phyloP scores from a whole-genome alignment of 306 rosid species.

The Quercus wislizeni region DNA sequence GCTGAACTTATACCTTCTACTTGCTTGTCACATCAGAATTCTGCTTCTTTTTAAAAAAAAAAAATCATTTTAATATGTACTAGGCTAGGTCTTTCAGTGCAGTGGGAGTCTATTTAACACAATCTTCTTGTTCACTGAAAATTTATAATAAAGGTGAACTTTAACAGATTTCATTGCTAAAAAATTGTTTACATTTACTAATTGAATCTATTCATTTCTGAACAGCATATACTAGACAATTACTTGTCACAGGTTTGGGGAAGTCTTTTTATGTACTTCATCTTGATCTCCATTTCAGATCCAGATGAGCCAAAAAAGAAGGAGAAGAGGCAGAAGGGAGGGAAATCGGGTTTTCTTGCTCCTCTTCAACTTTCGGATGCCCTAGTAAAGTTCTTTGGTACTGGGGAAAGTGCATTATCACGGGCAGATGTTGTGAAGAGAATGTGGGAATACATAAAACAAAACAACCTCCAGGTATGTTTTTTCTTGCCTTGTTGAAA shows the following conservation, averaged over 20 bases:
- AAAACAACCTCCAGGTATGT: slow-evolving; percentile 73
- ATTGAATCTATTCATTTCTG: neutral
- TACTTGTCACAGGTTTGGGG: neutral
- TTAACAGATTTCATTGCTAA: neutral
- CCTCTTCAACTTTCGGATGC: slow-evolving; percentile 77
- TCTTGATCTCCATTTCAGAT: slow-evolving; percentile 31
- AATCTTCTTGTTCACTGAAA: neutral
- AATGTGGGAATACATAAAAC: slow-evolving; percentile 80
- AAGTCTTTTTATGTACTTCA: neutral
- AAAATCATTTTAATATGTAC: neutral
- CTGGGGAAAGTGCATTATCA: slow-evolving; percentile 65
- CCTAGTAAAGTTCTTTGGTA: slow-evolving; percentile 63
- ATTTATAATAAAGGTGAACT: neutral
- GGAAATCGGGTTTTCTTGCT: slow-evolving; percentile 68
- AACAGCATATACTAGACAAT: slow-evolving; percentile 14
- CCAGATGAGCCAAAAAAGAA: slow-evolving; percentile 46
- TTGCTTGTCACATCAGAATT: slow-evolving; percentile 3
- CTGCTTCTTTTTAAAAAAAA: slow-evolving; percentile 1
- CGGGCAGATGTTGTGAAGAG: slow-evolving; percentile 59
- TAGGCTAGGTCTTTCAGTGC: neutral
- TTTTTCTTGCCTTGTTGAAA: slow-evolving; percentile 14
- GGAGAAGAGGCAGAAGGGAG: slow-evolving; percentile 68
- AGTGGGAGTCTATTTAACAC: neutral
- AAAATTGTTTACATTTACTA: neutral
- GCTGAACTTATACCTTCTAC: neutral